Conservation (phyloP, 805 yeast species). For the Candida parachauliodes region DNA sequence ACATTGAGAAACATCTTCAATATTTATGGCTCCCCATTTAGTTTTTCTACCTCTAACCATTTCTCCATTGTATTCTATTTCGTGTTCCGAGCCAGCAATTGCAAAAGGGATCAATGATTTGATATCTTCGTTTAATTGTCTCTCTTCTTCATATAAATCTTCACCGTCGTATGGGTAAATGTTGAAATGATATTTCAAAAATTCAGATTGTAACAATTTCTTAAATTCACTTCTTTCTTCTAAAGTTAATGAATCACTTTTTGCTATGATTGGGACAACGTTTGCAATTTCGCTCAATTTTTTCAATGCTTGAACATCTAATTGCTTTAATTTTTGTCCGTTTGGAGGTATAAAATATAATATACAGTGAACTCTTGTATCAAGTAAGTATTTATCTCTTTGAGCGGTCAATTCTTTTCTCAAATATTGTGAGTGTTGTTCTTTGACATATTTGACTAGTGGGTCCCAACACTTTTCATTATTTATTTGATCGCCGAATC, state of each 20-base stretch:
- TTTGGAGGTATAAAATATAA: constrained; percentile 89
- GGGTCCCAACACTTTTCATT: constrained; percentile 98
- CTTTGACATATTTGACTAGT: constrained; percentile 87
- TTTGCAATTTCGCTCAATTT: constrained; percentile 86
- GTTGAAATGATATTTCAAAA: constrained; percentile 64
- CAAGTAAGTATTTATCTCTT: constrained; percentile 77
- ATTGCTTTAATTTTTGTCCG: constrained; percentile 75
- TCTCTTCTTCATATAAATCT: constrained; percentile 66
- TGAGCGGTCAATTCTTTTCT: constrained; percentile 94
- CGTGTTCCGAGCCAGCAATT: constrained; percentile 83
- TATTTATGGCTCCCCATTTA: constrained; percentile 89
- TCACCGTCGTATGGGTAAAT: constrained; percentile 81
- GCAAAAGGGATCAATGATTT: constrained; percentile 86
- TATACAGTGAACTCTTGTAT: constrained; percentile 91
- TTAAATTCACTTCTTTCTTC: constrained; percentile 81
- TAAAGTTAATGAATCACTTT: constrained; percentile 83
- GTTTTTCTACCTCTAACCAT: constrained; percentile 86
- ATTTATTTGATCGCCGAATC: constrained; percentile 95
- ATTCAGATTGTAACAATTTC: constrained; percentile 71
- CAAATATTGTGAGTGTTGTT: constrained; percentile 86
- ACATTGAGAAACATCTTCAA: constrained; percentile 92
- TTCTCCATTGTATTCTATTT: constrained; percentile 72
- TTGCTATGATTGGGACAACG: constrained; percentile 93
- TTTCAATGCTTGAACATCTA: constrained; percentile 79
- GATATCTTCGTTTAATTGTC: constrained; percentile 69